Base-by-base conservation (phyloP, 2,329 filamentous ascomycete genomes). In the Curvularia hawaiiensis region DNA sequence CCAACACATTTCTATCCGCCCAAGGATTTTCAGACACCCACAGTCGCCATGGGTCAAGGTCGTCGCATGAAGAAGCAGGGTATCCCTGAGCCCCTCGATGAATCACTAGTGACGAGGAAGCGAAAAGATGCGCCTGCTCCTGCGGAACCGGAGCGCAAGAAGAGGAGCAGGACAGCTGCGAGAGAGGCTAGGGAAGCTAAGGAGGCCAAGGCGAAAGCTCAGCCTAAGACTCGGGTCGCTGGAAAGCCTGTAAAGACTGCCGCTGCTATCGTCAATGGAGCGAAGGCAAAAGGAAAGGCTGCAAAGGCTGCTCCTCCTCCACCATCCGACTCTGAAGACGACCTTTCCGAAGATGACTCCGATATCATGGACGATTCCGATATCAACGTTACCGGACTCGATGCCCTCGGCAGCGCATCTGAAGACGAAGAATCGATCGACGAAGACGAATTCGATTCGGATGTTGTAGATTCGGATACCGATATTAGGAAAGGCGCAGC, bases 1-100 rank as follows among this genome's bases (percentile, higher is more conserved):
- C 53, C 38, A 50, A 31, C 26, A 31, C 26, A 58, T 50, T 39
- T 54, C 53, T 38, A 44, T 33, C 22, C 39, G 35, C 31, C 44
- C 47, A 33, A 30, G 12, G 9, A 45, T 24, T 26, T 7, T n/a
- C 24, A 26, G 10, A 16, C 2, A 49, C 50, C 43, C 50, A 52
- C 54, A 39, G 54, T 60, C 58, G 73, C 63, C 40, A 97, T 97
- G 93, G 93, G 92, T 82, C 86, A 88, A 61, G 91, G 92, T 77
- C 90, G 92, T 76, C 91, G 93, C 71, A 96, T 97, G 89, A 91
- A 93, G 78, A 97, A 97, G 80, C 95, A 98, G 85, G 94, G 92
- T 54, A 84, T 89, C 64, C 95, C 95, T 52, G 86, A 90, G 71
- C 84, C 90, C 64, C 84, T 97, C 65, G 91, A 95, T 64, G 91